A percentile compares a stretch with the other conserved stretches of the same genome.
Conservation (phyloP, 2,329 filamentous ascomycete species). For the Cytospora leucostoma region DNA sequence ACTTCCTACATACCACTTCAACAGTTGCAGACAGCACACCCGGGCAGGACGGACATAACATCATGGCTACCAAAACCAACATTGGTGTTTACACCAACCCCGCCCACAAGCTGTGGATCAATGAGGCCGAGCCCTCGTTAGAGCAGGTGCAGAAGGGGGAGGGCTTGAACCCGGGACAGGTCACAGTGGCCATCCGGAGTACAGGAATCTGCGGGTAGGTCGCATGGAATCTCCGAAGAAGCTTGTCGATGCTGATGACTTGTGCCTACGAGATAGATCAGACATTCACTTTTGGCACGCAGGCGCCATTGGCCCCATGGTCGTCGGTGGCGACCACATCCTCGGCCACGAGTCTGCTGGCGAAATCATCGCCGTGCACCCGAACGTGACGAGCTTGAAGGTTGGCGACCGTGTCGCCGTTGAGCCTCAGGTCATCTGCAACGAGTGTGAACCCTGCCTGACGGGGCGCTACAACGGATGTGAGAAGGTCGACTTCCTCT, state of each 20-base stretch:
- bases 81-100: constrained; percentile 97
- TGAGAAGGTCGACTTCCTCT: constrained; percentile 81
- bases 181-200: constrained; percentile 85
- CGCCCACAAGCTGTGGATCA: constrained; percentile 87
- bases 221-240: background rate
- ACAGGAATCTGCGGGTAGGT: constrained; percentile 91
- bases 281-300: constrained; percentile 98
- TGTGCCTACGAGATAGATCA: constrained; percentile 55
- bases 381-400: constrained; percentile 75
- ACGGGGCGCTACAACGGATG: constrained; percentile 96
- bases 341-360: constrained; percentile 93
- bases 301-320: constrained; percentile 94
- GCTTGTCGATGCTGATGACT: constrained; percentile 10
- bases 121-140: constrained; percentile 71
- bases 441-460: constrained; percentile 85
- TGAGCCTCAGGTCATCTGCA: constrained; percentile 93
- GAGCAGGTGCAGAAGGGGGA: constrained; percentile 72
- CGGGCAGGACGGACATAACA: constrained; percentile 30
- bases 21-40: constrained; percentile 19
- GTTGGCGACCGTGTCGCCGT: constrained; percentile 89
- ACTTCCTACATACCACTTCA: constrained; percentile 7
- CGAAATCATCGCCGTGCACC: constrained; percentile 76
- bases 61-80: constrained; percentile 70
- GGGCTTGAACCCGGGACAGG: constrained; percentile 75
- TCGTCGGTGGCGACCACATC: constrained; percentile 85